Conservation (phyloP, 225 moss, liverwort and hornwort species). For the Antitrichia curtipendula region DNA sequence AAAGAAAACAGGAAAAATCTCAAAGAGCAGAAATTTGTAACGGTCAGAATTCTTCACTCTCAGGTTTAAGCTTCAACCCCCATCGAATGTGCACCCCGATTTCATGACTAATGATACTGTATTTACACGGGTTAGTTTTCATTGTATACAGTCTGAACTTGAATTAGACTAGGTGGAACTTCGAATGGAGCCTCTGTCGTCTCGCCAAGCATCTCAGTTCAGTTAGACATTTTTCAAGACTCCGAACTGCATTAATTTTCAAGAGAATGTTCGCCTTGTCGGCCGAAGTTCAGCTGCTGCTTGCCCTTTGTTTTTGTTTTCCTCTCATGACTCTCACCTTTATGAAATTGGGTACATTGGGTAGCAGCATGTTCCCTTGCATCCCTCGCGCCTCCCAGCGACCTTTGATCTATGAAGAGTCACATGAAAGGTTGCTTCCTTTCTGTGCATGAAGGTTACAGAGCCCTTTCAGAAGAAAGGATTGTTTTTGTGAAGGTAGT, state of each 20-base stretch:
- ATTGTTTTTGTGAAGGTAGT: background rate
- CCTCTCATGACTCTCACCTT: background rate
- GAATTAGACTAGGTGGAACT: background rate
- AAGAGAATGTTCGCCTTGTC: background rate
- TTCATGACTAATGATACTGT: background rate
- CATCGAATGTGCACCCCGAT: background rate
- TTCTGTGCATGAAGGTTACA: background rate
- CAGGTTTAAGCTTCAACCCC: background rate
- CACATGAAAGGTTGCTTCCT: conserved; percentile 10
- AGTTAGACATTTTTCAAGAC: background rate
- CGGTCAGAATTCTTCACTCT: too few relatives aligned
- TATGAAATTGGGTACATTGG: background rate
- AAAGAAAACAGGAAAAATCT: background rate
- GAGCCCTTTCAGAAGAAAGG: background rate
- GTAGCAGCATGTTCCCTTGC: background rate
- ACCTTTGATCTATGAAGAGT: conserved; percentile 5
- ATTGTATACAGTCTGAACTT: background rate
- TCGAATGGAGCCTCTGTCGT: background rate
- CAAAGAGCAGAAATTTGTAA: background rate
- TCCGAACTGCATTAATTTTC: background rate
- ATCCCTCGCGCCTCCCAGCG: background rate
- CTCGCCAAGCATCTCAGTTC: background rate
- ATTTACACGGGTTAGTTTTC: background rate
- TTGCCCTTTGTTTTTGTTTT: background rate
- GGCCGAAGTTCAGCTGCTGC: background rate